Base-by-base conservation (phyloP, 306 rosid genomes). In the Prunus dulcis region DNA sequence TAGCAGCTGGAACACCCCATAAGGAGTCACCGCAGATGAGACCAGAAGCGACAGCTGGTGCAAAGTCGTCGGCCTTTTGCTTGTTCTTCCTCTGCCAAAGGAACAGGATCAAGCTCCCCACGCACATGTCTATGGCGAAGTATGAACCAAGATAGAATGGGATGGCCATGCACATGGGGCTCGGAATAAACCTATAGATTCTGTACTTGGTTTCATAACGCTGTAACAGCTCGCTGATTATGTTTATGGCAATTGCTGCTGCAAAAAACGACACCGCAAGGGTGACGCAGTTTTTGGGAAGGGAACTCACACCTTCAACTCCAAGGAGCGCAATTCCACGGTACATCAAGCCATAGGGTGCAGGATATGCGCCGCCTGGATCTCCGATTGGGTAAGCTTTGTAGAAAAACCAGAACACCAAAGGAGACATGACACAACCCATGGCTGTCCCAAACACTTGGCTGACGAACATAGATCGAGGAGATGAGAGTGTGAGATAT, bases 261-360 rank as follows among this genome's bases (percentile, higher is more conserved):
- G n/a, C 53, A 15, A 89, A 91, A 73, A 84, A 86, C 0, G 73
- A 56, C 47, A 81, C 78, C 0, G 93, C 76, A 0, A 89, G 78
- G n/a, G 63, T 3, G 34, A 91, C 82, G 46, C 97, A 91, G 71
- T 89, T 55, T 52, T 77, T 86, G 47, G 97, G 97, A 49, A 91
- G 89, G 22, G 88, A 79, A 45, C 85, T 67, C 60, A 89, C 55
- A n/a, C 97, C 97, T 70, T 91, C 89, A 1, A 85, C 91, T 46
- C 97, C 95, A 17, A 91, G 89, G 34, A 92, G 88, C 2, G 97
- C 83, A 61, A 89, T 88, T 8, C 93, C 97, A 0, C 93, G 89
- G 74, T 83, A 92, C 61, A 92, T 78, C 23, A 66, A 60, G 0
- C 90, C 95, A 53, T 78, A 89, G 2, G 97, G 97, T 30, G 97